Evolutionary conservation across 2,329 filamentous ascomycete species (phyloP).

Genomic region (Pestalotiopsis sp.): DNA sequence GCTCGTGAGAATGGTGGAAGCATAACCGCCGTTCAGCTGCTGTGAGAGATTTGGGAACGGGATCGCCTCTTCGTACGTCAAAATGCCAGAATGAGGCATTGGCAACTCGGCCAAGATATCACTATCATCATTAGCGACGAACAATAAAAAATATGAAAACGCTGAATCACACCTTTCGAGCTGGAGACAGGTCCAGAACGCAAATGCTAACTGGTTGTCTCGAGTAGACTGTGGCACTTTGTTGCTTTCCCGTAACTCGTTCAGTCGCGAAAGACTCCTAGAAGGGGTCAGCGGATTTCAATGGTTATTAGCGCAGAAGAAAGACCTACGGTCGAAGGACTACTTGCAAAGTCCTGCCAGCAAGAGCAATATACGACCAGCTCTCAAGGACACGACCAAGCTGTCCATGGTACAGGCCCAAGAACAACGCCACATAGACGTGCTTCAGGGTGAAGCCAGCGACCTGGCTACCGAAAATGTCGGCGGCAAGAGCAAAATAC

Average conservation of each 20-base stretch:
- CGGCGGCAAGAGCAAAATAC: constrained; percentile 84
- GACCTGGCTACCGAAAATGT: constrained; percentile 81
- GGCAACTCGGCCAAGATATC: constrained; percentile 89
- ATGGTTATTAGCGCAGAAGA: not conserved
- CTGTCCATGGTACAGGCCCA: constrained; percentile 87
- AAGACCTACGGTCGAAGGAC: constrained; percentile 72
- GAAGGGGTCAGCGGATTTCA: not conserved
- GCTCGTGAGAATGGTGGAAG: constrained; percentile 55
- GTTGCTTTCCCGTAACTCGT: constrained; percentile 39
- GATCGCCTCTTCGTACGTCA: constrained; percentile 66
- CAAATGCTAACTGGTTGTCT: constrained; percentile 71
- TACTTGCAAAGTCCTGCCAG: constrained; percentile 64
- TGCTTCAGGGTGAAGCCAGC: constrained; percentile 81
- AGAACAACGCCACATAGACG: constrained; percentile 83
- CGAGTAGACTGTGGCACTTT: constrained; percentile 40
- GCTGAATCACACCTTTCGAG: constrained; percentile 72
- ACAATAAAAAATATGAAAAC: not conserved
- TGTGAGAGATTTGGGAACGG: constrained; percentile 64
- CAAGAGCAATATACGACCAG: constrained; percentile 63
- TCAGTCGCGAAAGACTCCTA: constrained; percentile 54
- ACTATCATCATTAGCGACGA: constrained; percentile 45
- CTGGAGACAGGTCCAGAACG: constrained; percentile 93
- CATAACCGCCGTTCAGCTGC: constrained; percentile 46
- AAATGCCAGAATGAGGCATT: constrained; percentile 61
- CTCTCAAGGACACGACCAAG: constrained; percentile 86